Percentiles rank a stretch among this genome's conserved stretches.
Conservation (phyloP, 306 rosid genomes). For the Datisca glomerata region DNA sequence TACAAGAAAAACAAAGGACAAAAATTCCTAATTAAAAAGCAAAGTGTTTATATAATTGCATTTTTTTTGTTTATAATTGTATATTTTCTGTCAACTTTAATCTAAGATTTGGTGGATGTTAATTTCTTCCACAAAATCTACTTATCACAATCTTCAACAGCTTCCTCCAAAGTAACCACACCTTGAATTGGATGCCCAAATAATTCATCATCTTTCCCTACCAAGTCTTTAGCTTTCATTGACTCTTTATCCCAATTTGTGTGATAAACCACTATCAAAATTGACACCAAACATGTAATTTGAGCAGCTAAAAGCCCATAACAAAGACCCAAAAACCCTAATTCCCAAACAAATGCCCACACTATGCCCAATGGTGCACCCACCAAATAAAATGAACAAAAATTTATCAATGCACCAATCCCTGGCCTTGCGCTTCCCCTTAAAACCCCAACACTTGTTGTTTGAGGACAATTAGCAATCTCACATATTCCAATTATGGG, state of each 20-base stretch:
- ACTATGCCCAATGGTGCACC: conserved; percentile 53
- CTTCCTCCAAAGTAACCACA: too few species aligned
- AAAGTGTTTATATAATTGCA: too few species aligned
- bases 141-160: too few species aligned
- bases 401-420: conserved; percentile 43
- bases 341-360: conserved; percentile 33
- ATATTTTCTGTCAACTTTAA: too few species aligned
- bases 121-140: too few species aligned
- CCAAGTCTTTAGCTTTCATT: conserved; percentile 40
- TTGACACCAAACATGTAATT: conserved; percentile 39
- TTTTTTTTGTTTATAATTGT: too few species aligned
- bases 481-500: conserved; percentile 60
- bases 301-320: conserved; percentile 62
- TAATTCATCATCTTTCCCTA: too few species aligned
- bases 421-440: conserved; percentile 74
- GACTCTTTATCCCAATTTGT: conserved; percentile 67
- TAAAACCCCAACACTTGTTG: conserved; percentile 52
- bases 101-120: too few species aligned
- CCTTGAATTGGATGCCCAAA: too few species aligned
- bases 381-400: conserved; percentile 51
- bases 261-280: conserved; percentile 31
- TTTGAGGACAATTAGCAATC: conserved; percentile 57
- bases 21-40: too few species aligned
- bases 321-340: conserved; percentile 56
- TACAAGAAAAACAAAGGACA: too few species aligned